Base-by-base conservation (phyloP, 257 asterid genomes). In the Salvia miltiorrhiza region DNA sequence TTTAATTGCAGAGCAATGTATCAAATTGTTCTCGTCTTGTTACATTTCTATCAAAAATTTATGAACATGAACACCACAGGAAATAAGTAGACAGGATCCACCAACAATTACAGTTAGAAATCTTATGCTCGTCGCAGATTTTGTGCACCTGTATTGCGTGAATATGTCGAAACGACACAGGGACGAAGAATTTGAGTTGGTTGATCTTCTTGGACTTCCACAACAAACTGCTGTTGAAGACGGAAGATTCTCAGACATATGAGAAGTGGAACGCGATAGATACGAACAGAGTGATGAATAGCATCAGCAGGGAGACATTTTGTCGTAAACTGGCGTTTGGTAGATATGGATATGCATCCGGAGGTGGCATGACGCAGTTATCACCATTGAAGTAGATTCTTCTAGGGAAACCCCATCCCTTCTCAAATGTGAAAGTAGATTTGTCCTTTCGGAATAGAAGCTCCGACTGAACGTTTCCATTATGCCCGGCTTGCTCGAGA, bases 311-410 rank as follows among this genome's bases (percentile, higher is more conserved):
- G 64, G 95, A 67, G 76, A 72, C 21, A 10, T 41, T 77, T 72
- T 62, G 53, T 9, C 77, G 80, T 14, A 83, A 58, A 80, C 93
- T 57, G 64, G 81, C 72, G 52, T 89, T 92, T 48, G 98, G 96
- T 59, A 92, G 83, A 62, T 65, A 84, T 0, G 98, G 98, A 75
- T 92, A 92, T 14, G 81, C 76, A 59, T 89, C 89, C 1, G 98
- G 94, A 58, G 95, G 92, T 4, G 97, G 96, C 96, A 91, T 88
- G 39, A 88, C 96, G 68, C 97, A 91, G 69, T 88, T 91, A 63
- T 91, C 97, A 3, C 95, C 97, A 24, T 88, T 91, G 86, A 91
- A 91, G 69, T 91, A 88, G 24, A 91, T 65, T 73, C 96, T 87
- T 77, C 86, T 78, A 1, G 97, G 97, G 41, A 91, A 91, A 56